Evolutionary conservation across 495 filamentous ascomycete genomes (phyloP).

Genomic region (Lophium mytilinum): DNA sequence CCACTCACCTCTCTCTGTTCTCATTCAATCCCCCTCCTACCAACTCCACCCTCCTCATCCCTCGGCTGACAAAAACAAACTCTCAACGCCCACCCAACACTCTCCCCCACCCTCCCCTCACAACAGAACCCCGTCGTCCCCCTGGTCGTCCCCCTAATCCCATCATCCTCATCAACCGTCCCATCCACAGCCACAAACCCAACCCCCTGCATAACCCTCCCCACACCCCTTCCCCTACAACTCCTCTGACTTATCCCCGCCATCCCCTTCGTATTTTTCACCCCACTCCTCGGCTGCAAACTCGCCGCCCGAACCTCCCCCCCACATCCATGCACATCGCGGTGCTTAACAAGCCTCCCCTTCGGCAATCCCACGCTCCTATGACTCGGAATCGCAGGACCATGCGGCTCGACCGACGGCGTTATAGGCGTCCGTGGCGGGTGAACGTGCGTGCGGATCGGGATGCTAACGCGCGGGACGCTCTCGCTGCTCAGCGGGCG

Average conservation of each 20-base stretch:
- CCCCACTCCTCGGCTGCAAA: constrained; percentile 5
- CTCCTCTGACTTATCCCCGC: background rate
- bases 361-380: background rate
- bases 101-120: background rate
- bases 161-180: background rate
- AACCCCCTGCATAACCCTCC: background rate
- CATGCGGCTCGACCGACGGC: background rate
- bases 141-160: background rate
- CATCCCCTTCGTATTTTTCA: background rate
- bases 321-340: constrained; percentile 11
- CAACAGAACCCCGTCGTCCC: background rate
- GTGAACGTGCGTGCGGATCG: constrained; percentile 3
- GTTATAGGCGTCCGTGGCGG: background rate
- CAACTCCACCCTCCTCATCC: constrained; percentile 3
- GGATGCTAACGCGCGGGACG: constrained; percentile 1
- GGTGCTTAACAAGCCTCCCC: background rate
- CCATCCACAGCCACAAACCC: background rate
- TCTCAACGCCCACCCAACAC: background rate
- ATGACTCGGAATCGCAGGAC: too few relatives aligned
- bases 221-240: background rate
- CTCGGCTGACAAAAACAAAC: constrained; percentile 13
- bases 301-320: constrained; percentile 6
- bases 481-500: background rate
- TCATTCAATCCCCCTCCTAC: background rate
- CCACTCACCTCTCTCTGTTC: background rate